A percentile compares a stretch with the other conserved stretches of the same genome.
Conservation (phyloP, 768 basidiomycete species). For the Lactarius evosmus region DNA sequence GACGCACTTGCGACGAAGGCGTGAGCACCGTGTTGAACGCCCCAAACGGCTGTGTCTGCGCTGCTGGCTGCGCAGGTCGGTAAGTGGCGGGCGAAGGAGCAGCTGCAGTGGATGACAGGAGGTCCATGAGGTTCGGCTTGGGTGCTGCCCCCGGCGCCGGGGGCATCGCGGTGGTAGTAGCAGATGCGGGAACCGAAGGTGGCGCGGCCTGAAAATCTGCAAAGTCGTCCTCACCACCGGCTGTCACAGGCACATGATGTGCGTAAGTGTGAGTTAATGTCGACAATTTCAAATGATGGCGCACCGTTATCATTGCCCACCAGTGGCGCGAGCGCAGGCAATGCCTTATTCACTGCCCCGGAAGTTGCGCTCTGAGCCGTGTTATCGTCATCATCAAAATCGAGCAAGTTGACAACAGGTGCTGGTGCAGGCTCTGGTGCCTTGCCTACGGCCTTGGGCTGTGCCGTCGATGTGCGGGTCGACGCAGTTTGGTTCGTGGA, state of each 20-base stretch:
- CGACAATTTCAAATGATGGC: neutral
- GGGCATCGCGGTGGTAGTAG: conserved; percentile 39
- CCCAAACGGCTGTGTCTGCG: conserved; percentile 13
- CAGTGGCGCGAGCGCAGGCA: conserved; percentile 43
- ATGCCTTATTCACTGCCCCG: conserved; percentile 47
- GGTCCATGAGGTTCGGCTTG: conserved; percentile 20
- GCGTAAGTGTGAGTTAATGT: neutral
- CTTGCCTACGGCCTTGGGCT: conserved; percentile 29
- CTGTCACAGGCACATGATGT: neutral
- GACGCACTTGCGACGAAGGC: conserved; percentile 22
- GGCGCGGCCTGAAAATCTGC: conserved; percentile 82
- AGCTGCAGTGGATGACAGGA: conserved; percentile 6
- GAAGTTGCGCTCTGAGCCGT: conserved; percentile 33
- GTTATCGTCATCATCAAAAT: conserved; percentile 73
- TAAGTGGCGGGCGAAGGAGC: neutral
- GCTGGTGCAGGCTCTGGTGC: conserved; percentile 44
- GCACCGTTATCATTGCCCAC: conserved; percentile 31
- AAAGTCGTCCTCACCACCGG: conserved; percentile 71
- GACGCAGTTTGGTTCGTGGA: conserved; percentile 36
- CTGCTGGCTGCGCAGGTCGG: conserved; percentile 2
- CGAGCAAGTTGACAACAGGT: conserved; percentile 63
- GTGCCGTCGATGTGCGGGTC: conserved; percentile 32
- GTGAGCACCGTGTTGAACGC: conserved; percentile 7
- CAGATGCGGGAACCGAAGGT: conserved; percentile 49
- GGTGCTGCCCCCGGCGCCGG: conserved; percentile 1